Percentiles rank a stretch among this genome's conserved stretches.
Evolutionary conservation across 805 yeast genomes (phyloP).

Genomic region (Lachancea sp.): DNA sequence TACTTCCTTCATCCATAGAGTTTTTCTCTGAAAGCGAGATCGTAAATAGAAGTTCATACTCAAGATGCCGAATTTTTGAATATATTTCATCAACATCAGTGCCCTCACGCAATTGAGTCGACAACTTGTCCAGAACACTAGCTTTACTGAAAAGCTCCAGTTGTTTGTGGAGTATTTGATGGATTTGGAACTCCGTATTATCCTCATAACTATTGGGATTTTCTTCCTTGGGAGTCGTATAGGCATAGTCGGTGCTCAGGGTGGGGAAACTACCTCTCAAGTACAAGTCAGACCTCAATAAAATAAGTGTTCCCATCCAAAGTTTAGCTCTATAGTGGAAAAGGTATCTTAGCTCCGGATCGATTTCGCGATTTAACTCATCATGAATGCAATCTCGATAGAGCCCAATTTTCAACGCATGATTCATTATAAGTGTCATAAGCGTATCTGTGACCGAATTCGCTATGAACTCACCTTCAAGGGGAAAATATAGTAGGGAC

Average conservation of each 20-base stretch:
- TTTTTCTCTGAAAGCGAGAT: conserved; percentile 1
- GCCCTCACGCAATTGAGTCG: conserved; percentile 2
- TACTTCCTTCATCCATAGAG: background rate
- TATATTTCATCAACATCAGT: conserved; percentile 7
- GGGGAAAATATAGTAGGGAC: conserved; percentile 6
- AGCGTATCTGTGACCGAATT: conserved; percentile 6
- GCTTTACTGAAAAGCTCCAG: conserved; percentile 1
- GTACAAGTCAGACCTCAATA: conserved; percentile 6
- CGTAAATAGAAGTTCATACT: background rate
- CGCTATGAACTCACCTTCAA: conserved; percentile 8
- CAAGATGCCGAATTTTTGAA: conserved; percentile 1
- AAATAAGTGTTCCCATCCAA: conserved; percentile 7
- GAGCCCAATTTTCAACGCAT: conserved; percentile 6
- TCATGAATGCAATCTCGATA: conserved; percentile 7
- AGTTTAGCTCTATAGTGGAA: conserved; percentile 7
- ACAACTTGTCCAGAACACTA: conserved; percentile 5
- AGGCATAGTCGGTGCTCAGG: conserved; percentile 1
- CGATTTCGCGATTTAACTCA: background rate
- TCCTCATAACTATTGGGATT: background rate
- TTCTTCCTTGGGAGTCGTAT: conserved; percentile 2
- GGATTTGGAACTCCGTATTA: conserved; percentile 3
- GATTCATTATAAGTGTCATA: conserved; percentile 1
- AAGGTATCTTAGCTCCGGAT: background rate
- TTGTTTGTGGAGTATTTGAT: conserved; percentile 5
- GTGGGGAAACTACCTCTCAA: conserved; percentile 7